Base-by-base conservation (phyloP, 495 filamentous ascomycete genomes). In the Ascodesmis nigricans region DNA sequence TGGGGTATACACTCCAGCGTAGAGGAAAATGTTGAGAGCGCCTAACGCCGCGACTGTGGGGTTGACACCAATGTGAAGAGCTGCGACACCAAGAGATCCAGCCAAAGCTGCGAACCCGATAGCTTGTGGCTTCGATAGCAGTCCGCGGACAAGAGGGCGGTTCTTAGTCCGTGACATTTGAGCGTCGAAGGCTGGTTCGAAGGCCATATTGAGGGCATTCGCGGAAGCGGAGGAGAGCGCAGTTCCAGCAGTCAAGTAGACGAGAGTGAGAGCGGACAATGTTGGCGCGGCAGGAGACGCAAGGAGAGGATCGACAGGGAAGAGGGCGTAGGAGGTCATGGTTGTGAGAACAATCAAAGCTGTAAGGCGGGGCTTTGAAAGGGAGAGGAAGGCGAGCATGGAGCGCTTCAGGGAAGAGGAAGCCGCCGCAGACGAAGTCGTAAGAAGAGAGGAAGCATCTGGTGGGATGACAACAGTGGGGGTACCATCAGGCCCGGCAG, bases 171-270 rank as follows among this genome's bases (percentile, higher is more conserved):
- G 74, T 13, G 64, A 71, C 87, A 97, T 97, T 44, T 75, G 72
- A 16, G 76, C 79, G 56, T 97, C 87, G 56, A 81, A 78, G 42
- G 68, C 63, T 9, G 75, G 83, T 56, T 97, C 87, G 47, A 91
- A 72, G 43, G 90, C 71, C 87, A 97, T 97, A 60, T 97, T 97
- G 32, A 95, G 61, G 0, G 87, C 73, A 46, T 95, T 97, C 29
- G 87, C 87, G 42, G 73, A 75, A 31, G 81, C 79, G 20, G 62
- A 77, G 49, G 75, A 76, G 5, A 95, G 66, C 10, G 84, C 68
- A 1, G 87, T 97, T 30, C 87, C 87, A 9, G 68, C 64, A 0
- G 84, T 91, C 45, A 97, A 69, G 64, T 90, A 93, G 39, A 84
- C 60, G 11, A 97, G 73, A 6, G 90, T 97, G 22, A 95, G 61